Conservation (phyloP, 2,329 filamentous ascomycete genomes). For the Fusarium citri region DNA sequence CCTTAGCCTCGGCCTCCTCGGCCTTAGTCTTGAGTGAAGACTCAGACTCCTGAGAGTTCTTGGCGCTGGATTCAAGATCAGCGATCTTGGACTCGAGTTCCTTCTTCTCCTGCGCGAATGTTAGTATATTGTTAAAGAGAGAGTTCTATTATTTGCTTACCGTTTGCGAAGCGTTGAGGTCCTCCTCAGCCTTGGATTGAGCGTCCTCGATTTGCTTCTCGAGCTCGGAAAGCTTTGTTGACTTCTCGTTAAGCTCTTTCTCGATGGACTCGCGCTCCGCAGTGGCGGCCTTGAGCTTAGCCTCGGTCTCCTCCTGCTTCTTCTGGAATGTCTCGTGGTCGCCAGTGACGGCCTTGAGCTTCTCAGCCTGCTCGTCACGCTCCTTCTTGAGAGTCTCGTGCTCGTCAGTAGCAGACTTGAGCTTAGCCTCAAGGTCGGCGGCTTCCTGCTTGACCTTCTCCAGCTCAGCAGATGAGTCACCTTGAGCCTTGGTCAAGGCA, state of each 20-base stretch:
- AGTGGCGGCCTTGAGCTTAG: slow-evolving; percentile 44
- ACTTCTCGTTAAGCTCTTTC: slow-evolving; percentile 48
- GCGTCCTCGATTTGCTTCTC: slow-evolving; percentile 50
- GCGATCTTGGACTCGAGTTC: slow-evolving; percentile 33
- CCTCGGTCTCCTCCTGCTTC: slow-evolving; percentile 38
- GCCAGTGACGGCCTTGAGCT: slow-evolving; percentile 37
- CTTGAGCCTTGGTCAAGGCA: slow-evolving; percentile 40
- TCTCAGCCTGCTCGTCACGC: slow-evolving; percentile 31
- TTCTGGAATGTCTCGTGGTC: slow-evolving; percentile 34
- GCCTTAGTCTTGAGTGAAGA: slow-evolving; percentile 36
- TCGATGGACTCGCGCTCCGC: slow-evolving; percentile 48
- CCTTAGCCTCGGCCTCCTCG: slow-evolving; percentile 20
- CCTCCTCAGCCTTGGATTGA: slow-evolving; percentile 53
- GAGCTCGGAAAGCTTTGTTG: slow-evolving; percentile 47
- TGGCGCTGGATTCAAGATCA: slow-evolving; percentile 32
- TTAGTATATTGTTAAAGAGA: slow-evolving; percentile 8
- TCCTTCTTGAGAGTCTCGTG: slow-evolving; percentile 41
- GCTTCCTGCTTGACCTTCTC: slow-evolving; percentile 33
- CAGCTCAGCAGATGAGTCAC: slow-evolving; percentile 41
- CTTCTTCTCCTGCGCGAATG: slow-evolving; percentile 40
- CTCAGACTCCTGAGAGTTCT: slow-evolving; percentile 37
- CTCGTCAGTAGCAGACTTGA: slow-evolving; percentile 41
- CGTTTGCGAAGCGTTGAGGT: slow-evolving; percentile 50
- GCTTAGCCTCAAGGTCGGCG: slow-evolving; percentile 44
- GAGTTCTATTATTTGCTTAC: slow-evolving; percentile 41